Percentiles rank a stretch among this genome's conserved stretches.
These are phyloP conservation scores for Komagataella populi DNA, from an alignment of 805 yeast genomes.

Conservation along the genomic window DNA sequence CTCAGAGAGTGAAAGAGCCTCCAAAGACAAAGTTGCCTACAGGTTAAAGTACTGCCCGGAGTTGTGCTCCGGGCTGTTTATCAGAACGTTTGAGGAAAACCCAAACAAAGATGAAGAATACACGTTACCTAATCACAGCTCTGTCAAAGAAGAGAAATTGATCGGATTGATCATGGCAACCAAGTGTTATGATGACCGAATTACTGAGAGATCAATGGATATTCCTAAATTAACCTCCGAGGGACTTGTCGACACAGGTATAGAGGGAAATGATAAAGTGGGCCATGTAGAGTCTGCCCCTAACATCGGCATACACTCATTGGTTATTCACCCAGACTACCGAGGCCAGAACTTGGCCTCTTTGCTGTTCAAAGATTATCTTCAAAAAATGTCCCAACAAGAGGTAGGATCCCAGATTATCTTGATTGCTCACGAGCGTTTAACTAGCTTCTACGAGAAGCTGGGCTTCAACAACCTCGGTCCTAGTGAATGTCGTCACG, in stretches of 20 bases:
- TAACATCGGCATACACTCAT: slow-evolving; percentile 68
- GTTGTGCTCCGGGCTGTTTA: slow-evolving; percentile 75
- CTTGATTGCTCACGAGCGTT: slow-evolving; percentile 54
- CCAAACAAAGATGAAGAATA: slow-evolving; percentile 11
- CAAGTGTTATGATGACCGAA: slow-evolving; percentile 35
- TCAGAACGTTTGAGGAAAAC: slow-evolving; percentile 42
- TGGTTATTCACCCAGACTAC: slow-evolving; percentile 66
- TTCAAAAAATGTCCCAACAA: slow-evolving; percentile 81
- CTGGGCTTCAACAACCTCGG: slow-evolving; percentile 72
- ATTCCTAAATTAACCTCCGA: slow-evolving; percentile 29
- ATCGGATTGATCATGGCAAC: slow-evolving; percentile 79
- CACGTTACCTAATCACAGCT: slow-evolving; percentile 30
- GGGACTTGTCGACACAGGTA: slow-evolving; percentile 6
- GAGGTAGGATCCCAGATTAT: slow-evolving; percentile 70
- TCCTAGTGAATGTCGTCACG: slow-evolving; percentile 42
- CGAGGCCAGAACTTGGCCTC: slow-evolving; percentile 78
- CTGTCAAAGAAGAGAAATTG: slow-evolving; percentile 44
- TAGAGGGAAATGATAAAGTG: slow-evolving; percentile 9
- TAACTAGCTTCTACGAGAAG: slow-evolving; percentile 67
- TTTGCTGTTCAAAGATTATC: slow-evolving; percentile 71
- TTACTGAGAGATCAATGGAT: slow-evolving; percentile 49
- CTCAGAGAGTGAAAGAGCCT: slow-evolving; percentile 54
- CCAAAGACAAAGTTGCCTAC: slow-evolving; percentile 49
- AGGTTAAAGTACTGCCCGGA: slow-evolving; percentile 80
- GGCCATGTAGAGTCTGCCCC: slow-evolving; percentile 73